Base-by-base conservation (phyloP, 495 filamentous ascomycete genomes). In the Penicillium diatomitis region DNA sequence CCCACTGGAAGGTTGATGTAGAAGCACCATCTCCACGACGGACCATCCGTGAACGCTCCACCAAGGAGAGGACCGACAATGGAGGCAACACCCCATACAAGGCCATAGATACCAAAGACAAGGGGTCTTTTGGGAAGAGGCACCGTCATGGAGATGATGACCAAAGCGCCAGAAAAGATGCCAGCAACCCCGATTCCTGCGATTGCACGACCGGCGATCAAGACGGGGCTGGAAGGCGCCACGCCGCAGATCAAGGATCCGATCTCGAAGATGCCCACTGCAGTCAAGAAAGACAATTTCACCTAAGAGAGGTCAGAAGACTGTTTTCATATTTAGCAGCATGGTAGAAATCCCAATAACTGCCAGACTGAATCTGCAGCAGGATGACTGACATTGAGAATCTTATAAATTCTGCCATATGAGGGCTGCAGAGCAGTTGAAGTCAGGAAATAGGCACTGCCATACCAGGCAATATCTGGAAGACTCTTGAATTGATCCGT, bases 21-120 rank as follows among this genome's bases (percentile, higher is more conserved):
- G 65, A 92, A 90, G 56, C 86, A 91, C 87, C 87, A 91, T 46
- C 88, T 68, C 88, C 88, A 94, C 2, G 78, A 76, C 4, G 79
- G 63, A n/a, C 75, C 64, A 29, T 76, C 69, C 0, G 77, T 81
- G 47, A 83, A 79, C 3, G 67, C 71, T 4, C 79, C 79, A 9
- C 79, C 79, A 3, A 82, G 63, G 0, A 90, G 64, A 1, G 86
- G 86, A 6, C 85, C 85, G 8, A 78, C 74, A 35, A 86, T 78
- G 7, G 71, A 78, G 1, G 86, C 80, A 20, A 92, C 76, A 9
- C 84, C 86, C 64, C 80, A 89, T 60, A 88, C 79, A 54, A 74
- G 75, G 9, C 83, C 81, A 35, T 89, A 73, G 34, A 84, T 48
- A 10, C 85, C 84, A 12, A 73, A 81, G 56, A 83, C 85, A 33